These are phyloP conservation scores for Zymoseptoria ardabiliae DNA, from an alignment of 2,329 filamentous ascomycete genomes.

Conservation along the genomic window DNA sequence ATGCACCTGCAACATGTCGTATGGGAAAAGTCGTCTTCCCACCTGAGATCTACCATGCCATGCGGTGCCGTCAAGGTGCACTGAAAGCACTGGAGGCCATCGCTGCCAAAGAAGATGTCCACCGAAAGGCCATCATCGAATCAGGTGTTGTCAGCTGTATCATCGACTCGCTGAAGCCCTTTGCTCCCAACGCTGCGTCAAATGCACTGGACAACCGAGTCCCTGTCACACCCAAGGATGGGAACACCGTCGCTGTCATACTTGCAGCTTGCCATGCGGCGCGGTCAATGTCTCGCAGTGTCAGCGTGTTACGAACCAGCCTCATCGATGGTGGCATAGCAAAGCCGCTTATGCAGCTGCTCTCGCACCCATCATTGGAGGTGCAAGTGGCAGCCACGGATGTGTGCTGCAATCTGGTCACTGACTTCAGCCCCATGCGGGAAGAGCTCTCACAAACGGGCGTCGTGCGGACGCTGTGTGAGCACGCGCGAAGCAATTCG, in stretches of 20 bases:
- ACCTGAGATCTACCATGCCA: constrained; percentile 57
- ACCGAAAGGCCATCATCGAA: constrained; percentile 74
- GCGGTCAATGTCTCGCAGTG: constrained; percentile 74
- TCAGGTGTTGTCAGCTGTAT: constrained; percentile 75
- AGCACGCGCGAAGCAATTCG: constrained; percentile 75
- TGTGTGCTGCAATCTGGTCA: constrained; percentile 74
- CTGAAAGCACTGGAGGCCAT: constrained; percentile 77
- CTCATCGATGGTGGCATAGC: constrained; percentile 80
- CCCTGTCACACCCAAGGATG: constrained; percentile 47
- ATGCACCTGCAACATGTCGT: constrained; percentile 29
- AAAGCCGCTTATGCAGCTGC: constrained; percentile 65
- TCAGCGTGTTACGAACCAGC: constrained; percentile 75
- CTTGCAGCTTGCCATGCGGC: constrained; percentile 79
- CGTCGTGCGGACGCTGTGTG: constrained; percentile 68
- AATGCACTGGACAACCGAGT: constrained; percentile 25
- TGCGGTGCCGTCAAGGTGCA: constrained; percentile 67
- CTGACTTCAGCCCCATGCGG: constrained; percentile 87
- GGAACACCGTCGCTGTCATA: constrained; percentile 72
- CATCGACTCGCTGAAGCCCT: constrained; percentile 69
- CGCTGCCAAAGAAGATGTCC: constrained; percentile 72
- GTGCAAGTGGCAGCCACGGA: constrained; percentile 82
- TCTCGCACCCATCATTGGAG: constrained; percentile 67
- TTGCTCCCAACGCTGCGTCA: constrained; percentile 30
- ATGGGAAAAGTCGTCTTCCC: constrained; percentile 58
- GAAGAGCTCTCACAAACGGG: constrained; percentile 68